Conservation (phyloP, 2,329 filamentous ascomycete genomes). For the Canariomyces notabilis region DNA sequence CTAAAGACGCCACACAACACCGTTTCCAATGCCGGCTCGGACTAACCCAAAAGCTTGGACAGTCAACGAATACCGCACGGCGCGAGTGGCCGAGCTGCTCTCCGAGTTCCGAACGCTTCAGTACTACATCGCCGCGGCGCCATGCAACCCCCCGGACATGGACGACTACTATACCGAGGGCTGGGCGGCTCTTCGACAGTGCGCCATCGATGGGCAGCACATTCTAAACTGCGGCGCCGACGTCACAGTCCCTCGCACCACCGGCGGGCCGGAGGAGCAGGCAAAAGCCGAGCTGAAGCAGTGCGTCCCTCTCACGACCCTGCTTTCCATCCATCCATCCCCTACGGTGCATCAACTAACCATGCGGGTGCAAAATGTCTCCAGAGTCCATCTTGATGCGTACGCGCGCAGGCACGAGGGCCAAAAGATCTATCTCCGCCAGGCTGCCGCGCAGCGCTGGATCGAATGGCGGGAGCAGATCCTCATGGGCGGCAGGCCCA, state of each 20-base stretch:
- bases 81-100: constrained; percentile 57
- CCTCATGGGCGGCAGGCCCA: constrained; percentile 47
- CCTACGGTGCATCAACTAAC: neutral
- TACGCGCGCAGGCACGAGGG: constrained; percentile 57
- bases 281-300: constrained; percentile 58
- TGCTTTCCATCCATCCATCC: neutral
- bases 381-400: constrained; percentile 54
- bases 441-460: constrained; percentile 57
- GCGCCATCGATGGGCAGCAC: constrained; percentile 57
- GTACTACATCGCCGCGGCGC: constrained; percentile 55
- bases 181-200: constrained; percentile 58
- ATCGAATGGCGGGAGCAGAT: constrained; percentile 49
- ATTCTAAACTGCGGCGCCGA: constrained; percentile 62
- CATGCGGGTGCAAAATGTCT: too few relatives aligned
- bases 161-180: constrained; percentile 61
- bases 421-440: constrained; percentile 60
- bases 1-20: constrained; percentile 2
- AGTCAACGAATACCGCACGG: constrained; percentile 58
- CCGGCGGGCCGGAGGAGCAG: constrained; percentile 55
- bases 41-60: constrained; percentile 9
- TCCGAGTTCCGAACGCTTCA: constrained; percentile 58
- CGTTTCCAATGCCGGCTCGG: neutral
- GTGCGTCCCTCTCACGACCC: constrained; percentile 40
- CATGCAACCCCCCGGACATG: constrained; percentile 48
- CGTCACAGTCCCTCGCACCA: constrained; percentile 49